Conservation (phyloP, 1,139 yeast species). For the Protomyces macrosporus region DNA sequence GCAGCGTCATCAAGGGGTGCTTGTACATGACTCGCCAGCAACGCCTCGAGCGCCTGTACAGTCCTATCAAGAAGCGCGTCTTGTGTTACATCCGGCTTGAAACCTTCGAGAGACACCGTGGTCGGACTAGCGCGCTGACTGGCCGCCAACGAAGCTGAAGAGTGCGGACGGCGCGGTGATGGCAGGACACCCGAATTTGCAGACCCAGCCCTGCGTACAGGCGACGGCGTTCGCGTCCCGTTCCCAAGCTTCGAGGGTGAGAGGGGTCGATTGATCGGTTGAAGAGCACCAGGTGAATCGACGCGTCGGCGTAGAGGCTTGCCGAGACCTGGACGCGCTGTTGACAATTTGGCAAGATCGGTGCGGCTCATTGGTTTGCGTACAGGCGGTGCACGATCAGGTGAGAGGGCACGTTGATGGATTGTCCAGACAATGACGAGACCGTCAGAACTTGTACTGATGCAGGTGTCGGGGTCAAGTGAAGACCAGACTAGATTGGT, state of each 20-base stretch:
- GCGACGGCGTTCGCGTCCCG: neutral
- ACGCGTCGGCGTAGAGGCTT: neutral
- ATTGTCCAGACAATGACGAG: constrained; percentile 7
- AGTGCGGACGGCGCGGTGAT: neutral
- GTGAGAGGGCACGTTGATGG: neutral
- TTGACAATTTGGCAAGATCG: neutral
- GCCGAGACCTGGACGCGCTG: neutral
- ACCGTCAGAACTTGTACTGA: constrained; percentile 10
- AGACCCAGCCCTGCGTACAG: neutral
- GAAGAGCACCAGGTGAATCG: neutral
- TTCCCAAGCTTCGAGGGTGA: constrained; percentile 17
- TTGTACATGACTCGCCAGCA: neutral
- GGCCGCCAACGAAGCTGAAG: neutral
- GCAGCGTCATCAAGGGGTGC: neutral
- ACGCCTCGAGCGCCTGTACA: neutral
- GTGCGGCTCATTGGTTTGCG: constrained; percentile 4
- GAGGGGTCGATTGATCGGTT: neutral
- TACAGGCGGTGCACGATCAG: neutral
- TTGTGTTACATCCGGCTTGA: neutral
- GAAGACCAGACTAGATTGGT: constrained; percentile 11
- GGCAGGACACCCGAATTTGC: neutral
- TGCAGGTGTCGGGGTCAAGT: neutral
- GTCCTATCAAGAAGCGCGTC: neutral
- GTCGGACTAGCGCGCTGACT: neutral
- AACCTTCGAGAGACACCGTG: neutral